Evolutionary conservation across 768 basidiomycete genomes (phyloP), one percentile per base, ranked within the genome.

Genomic region (Asterophora lycoperdoides): DNA sequence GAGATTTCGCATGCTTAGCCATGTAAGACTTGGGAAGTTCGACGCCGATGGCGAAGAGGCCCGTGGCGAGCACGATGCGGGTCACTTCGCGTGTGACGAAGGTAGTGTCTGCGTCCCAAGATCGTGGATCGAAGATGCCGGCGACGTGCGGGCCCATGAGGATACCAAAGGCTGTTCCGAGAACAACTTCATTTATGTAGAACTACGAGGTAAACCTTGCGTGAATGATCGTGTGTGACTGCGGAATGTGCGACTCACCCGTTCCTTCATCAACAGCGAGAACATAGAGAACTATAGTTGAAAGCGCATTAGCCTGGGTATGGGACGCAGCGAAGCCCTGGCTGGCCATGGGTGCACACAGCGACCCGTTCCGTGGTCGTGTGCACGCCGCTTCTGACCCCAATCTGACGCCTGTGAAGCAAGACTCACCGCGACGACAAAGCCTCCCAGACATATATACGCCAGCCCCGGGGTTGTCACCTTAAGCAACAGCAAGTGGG

Each of bases 21-120:
- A 97, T 81, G 70, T 97, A 97, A 1, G 83, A 79, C 48, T 80
- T 73, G 0, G 95, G 94, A 29, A 98, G 73, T 64, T 99, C 94
- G 19, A 95, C 91, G 2, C 95, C 95, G 28, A 97, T 91, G 6
- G 94, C 89, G 59, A 99, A 99, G 1, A 98, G 80, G 20, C 92
- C 90, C 1, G 89, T 85, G 3, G 86, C 94, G 38, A 99, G 86
- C 42, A 96, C 88, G 17, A 62, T 50, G 8, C 56, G 56, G n/a
- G 41, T 55, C 14, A 60, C 40, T 44, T 62, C 60, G 15, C 91
- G 76, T 1, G 94, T 97, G 49, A 99, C 79, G 3, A 70, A 48
- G 4, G 35, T 53, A 13, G 54, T 43, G 2, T 49, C 32, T 7
- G 36, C 26, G 17, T 77, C 78, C 93, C 93, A 96, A 2, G 73